Conservation (phyloP, 1,139 yeast genomes). For the Yamadazyma buinensis region DNA sequence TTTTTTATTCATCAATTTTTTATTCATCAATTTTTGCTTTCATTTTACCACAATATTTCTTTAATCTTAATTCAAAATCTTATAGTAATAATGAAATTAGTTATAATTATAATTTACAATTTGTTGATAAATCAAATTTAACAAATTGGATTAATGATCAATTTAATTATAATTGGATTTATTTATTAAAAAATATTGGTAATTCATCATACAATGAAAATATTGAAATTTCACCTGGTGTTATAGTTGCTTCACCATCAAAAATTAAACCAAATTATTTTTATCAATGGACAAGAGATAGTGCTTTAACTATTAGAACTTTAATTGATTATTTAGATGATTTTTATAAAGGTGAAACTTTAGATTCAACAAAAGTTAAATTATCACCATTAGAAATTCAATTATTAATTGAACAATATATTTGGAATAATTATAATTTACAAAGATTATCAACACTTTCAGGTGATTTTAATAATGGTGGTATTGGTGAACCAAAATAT, state of each 20-base stretch:
- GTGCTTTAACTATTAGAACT: constrained; percentile 75
- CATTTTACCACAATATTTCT: no score
- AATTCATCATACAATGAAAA: constrained; percentile 12
- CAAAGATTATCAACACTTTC: constrained; percentile 69
- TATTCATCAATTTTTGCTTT: no score
- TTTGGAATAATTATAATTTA: constrained; percentile 51
- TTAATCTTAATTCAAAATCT: no score
- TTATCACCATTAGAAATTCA: constrained; percentile 7
- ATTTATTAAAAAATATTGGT: constrained; percentile 63
- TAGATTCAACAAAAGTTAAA: no score
- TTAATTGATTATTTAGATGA: constrained; percentile 47
- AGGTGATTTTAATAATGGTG: constrained; percentile 55
- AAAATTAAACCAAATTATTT: constrained; percentile 66
- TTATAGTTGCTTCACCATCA: constrained; percentile 84
- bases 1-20: no score
- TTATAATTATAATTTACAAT: no score
- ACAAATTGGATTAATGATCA: constrained; percentile 58
- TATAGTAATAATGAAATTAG: no score
- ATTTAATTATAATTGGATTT: constrained; percentile 44
- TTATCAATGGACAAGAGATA: constrained; percentile 89
- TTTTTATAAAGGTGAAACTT: constrained; percentile 6
- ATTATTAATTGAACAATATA: constrained; percentile 52
- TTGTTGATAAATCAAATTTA: constrained; percentile 29
- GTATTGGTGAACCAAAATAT: constrained; percentile 90
- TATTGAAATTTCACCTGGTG: constrained; percentile 52